phyloP scores from a whole-genome alignment of 177 flowering plant species.

The Vitis hybrid region DNA sequence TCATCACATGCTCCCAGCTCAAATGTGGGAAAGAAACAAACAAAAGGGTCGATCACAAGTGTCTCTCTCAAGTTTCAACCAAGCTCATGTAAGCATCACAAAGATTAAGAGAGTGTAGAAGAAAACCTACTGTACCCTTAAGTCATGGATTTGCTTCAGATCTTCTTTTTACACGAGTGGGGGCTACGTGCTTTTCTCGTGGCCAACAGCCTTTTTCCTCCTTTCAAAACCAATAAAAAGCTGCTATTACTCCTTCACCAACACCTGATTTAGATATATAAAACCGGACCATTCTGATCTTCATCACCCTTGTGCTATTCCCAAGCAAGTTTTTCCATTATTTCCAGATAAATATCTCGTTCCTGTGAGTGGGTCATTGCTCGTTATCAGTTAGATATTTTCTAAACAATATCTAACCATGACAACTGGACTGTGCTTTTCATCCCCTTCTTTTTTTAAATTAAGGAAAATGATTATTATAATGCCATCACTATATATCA shows the following conservation, averaged over 20 bases:
- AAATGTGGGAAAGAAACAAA: not conserved
- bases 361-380: too few species aligned
- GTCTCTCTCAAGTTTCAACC: not conserved
- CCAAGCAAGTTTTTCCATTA: not conserved
- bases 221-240: not conserved
- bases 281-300: not conserved
- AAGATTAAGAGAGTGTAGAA: not conserved
- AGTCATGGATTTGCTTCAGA: conserved; percentile 13
- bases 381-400: too few species aligned
- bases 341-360: too few species aligned
- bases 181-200: conserved; percentile 22
- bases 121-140: conserved; percentile 8
- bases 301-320: not conserved
- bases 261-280: not conserved
- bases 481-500: too few species aligned
- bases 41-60: not conserved
- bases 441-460: too few species aligned
- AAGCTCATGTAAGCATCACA: conserved; percentile 5
- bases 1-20: conserved; percentile 13
- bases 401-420: too few species aligned
- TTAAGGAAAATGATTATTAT: too few species aligned
- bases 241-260: not conserved
- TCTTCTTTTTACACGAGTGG: conserved; percentile 27
- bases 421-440: too few species aligned
- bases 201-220: conserved; percentile 19